Percentiles rank a stretch among this genome's conserved stretches.
Evolutionary conservation across 2,329 filamentous ascomycete genomes (phyloP).

Genomic region (Aspergillus jensenii): DNA sequence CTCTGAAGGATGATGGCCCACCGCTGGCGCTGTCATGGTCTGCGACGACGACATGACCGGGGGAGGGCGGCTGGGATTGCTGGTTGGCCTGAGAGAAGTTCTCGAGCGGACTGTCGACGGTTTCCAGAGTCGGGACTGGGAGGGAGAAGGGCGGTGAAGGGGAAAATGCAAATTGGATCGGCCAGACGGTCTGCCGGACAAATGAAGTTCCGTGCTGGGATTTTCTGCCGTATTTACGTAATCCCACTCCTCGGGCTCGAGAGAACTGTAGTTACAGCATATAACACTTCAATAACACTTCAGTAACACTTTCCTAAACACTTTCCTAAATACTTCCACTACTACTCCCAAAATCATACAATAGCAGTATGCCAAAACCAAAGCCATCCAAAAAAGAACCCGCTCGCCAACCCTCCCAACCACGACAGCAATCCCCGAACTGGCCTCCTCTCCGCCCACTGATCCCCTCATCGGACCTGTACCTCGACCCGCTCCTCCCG

Average conservation of each 20-base stretch:
- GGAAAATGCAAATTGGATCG: slow-evolving; percentile 6
- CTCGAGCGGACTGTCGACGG: slow-evolving; percentile 12
- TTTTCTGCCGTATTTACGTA: slow-evolving; percentile 12
- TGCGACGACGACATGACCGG: slow-evolving; percentile 48
- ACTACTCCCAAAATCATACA: no score
- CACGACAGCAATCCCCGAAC: slow-evolving; percentile 44
- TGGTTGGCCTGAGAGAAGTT: slow-evolving; percentile 16
- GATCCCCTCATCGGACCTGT: slow-evolving; percentile 65
- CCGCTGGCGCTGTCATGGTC: slow-evolving; percentile 49
- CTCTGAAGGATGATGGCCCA: slow-evolving; percentile 47
- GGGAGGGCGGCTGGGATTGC: slow-evolving; percentile 24
- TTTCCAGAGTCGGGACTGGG: slow-evolving; percentile 11
- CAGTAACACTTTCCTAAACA: no score
- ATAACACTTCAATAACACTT: no score
- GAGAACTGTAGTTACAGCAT: no score
- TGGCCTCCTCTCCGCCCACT: slow-evolving; percentile 74
- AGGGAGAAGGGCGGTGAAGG: slow-evolving; percentile 17
- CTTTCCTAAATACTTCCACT: no score
- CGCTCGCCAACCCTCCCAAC: slow-evolving; percentile 12
- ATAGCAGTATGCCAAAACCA: slow-evolving; percentile 20
- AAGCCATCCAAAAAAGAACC: slow-evolving; percentile 18
- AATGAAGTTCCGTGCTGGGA: slow-evolving; percentile 7
- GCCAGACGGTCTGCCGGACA: not conserved
- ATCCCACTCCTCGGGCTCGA: not conserved
- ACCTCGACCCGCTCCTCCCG: slow-evolving; percentile 56